phyloP scores from a whole-genome alignment of 805 yeast species.

The Brettanomyces bruxellensis region DNA sequence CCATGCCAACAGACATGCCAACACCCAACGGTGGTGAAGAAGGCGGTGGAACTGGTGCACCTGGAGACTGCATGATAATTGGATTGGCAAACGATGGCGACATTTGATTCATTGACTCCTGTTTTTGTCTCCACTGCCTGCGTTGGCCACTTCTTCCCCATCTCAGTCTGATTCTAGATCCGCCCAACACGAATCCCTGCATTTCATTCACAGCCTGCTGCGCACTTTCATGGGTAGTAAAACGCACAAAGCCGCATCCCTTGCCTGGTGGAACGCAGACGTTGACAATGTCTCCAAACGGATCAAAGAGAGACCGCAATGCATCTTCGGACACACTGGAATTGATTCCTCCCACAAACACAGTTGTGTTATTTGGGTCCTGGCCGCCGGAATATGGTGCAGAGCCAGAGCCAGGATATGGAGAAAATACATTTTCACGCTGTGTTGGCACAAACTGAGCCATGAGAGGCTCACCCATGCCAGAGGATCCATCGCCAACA shows the following conservation, averaged over 20 bases:
- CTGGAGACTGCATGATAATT: constrained; percentile 7
- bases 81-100: not conserved
- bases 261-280: constrained; percentile 73
- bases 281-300: constrained; percentile 62
- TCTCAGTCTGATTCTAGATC: constrained; percentile 59
- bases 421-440: not conserved
- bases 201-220: constrained; percentile 68
- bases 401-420: constrained; percentile 1
- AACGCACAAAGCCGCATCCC: constrained; percentile 73
- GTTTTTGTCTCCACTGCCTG: constrained; percentile 6
- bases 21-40: constrained; percentile 7
- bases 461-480: not conserved
- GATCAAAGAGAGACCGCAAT: constrained; percentile 51
- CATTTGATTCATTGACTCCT: constrained; percentile 1
- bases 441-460: not conserved
- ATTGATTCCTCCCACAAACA: constrained; percentile 62
- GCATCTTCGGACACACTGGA: constrained; percentile 54
- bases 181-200: constrained; percentile 75
- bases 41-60: constrained; percentile 10
- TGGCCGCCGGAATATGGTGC: constrained; percentile 14
- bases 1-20: constrained; percentile 8
- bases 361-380: constrained; percentile 71
- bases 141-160: constrained; percentile 55
- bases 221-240: constrained; percentile 59
- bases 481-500: not conserved